phyloP scores from a whole-genome alignment of 306 rosid species.

The Datisca glomerata region DNA sequence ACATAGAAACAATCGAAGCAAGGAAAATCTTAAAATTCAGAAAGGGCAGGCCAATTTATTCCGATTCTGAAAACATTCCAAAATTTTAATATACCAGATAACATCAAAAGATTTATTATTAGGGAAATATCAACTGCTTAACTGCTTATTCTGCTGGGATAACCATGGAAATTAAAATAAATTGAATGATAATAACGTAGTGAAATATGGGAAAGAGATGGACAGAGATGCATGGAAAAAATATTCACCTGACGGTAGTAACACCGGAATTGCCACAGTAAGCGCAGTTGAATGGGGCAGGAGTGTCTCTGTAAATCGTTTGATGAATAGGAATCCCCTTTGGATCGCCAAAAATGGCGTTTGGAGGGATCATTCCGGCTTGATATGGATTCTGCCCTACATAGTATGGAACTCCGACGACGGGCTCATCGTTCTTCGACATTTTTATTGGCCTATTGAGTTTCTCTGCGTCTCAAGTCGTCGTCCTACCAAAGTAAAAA shows the following conservation, averaged over 20 bases:
- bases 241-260: conserved; percentile 35
- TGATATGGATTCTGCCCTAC: conserved; percentile 33
- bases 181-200: no score
- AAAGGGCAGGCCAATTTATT: no score
- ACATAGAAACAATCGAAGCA: no score
- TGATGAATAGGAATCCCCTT: conserved; percentile 65
- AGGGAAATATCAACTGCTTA: no score
- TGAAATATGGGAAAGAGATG: not conserved
- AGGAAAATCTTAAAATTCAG: no score
- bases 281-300: conserved; percentile 74
- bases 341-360: conserved; percentile 62
- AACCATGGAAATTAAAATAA: no score
- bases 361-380: conserved; percentile 46
- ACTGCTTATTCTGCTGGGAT: no score
- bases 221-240: not conserved
- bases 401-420: conserved; percentile 51
- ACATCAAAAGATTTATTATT: no score
- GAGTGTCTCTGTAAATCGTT: conserved; percentile 78
- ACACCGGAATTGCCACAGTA: conserved; percentile 42
- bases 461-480: no score
- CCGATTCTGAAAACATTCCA: no score
- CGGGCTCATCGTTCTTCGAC: conserved; percentile 34
- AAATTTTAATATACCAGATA: no score
- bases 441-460: conserved; percentile 12
- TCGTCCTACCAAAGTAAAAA: no score